Evolutionary conservation across 1,284 basidiomycete genomes (phyloP).

Genomic region (Porogramme epimiltina): DNA sequence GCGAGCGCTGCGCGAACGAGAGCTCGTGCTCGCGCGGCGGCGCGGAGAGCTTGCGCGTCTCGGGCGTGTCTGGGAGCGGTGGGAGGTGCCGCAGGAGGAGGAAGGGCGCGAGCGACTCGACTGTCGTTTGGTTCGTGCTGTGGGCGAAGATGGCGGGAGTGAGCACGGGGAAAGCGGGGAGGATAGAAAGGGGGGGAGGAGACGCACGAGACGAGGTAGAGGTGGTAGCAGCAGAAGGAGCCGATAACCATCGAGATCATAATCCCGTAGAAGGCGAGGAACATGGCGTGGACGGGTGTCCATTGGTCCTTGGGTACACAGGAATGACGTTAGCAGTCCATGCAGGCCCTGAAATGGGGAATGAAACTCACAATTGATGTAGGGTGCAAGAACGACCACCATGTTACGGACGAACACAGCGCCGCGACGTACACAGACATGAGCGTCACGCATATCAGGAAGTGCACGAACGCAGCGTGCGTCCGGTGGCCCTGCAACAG

Average conservation of each 20-base stretch:
- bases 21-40: slow-evolving; percentile 80
- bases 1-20: slow-evolving; percentile 64
- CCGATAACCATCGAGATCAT: slow-evolving; percentile 73
- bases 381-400: slow-evolving; percentile 69
- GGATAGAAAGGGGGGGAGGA: slow-evolving; percentile 3
- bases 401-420: slow-evolving; percentile 59
- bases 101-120: slow-evolving; percentile 81
- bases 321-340: not conserved
- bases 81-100: slow-evolving; percentile 71
- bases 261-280: slow-evolving; percentile 62
- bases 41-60: slow-evolving; percentile 52
- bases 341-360: slow-evolving; percentile 4
- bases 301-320: slow-evolving; percentile 51
- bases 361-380: slow-evolving; percentile 53
- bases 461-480: slow-evolving; percentile 85
- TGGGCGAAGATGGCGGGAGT: not conserved
- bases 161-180: too few species aligned
- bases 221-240: slow-evolving; percentile 77
- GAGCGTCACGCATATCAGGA: slow-evolving; percentile 68
- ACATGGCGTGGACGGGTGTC: slow-evolving; percentile 73
- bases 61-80: slow-evolving; percentile 47
- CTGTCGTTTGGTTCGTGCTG: slow-evolving; percentile 87
- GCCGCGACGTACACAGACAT: slow-evolving; percentile 64
- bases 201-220: slow-evolving; percentile 78
- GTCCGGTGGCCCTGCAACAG: slow-evolving; percentile 75